Percentiles rank a stretch among this genome's conserved stretches.
Evolutionary conservation across 495 filamentous ascomycete species (phyloP).

Genomic region (Penicillium turbatum): DNA sequence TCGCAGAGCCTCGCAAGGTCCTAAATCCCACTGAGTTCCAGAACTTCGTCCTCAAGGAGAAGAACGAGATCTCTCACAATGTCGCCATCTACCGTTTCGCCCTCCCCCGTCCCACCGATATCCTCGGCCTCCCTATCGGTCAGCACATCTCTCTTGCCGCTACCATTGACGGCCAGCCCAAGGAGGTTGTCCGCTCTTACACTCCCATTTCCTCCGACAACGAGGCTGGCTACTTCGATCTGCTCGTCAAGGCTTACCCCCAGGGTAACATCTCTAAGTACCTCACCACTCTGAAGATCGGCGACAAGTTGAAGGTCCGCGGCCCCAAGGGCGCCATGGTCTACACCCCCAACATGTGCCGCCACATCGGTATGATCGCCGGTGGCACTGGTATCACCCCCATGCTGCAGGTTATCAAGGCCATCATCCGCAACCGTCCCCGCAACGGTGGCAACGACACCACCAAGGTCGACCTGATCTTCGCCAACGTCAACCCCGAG

Average conservation of each 20-base stretch:
- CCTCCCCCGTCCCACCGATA: conserved; percentile 68
- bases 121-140: conserved; percentile 94
- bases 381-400: conserved; percentile 97
- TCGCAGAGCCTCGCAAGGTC: conserved; percentile 66
- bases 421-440: conserved; percentile 77
- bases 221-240: conserved; percentile 89
- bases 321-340: conserved; percentile 97
- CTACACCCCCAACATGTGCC: conserved; percentile 90
- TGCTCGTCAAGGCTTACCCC: conserved; percentile 95
- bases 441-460: conserved; percentile 65
- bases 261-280: conserved; percentile 94
- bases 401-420: conserved; percentile 92
- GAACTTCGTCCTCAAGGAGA: conserved; percentile 83
- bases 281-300: conserved; percentile 74
- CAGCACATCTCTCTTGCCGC: conserved; percentile 97
- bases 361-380: conserved; percentile 94
- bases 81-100: conserved; percentile 95
- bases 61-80: conserved; percentile 92
- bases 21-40: conserved; percentile 86
- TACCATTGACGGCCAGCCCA: conserved; percentile 65
- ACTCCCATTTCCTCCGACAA: conserved; percentile 93
- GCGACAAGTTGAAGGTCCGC: conserved; percentile 80
- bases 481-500: conserved; percentile 89
- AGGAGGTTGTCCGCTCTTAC: conserved; percentile 93
- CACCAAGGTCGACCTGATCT: conserved; percentile 89